Evolutionary conservation across 1,284 basidiomycete genomes (phyloP), one percentile per base, ranked within the genome.

Genomic region (Stygiomarasmius scandens): DNA sequence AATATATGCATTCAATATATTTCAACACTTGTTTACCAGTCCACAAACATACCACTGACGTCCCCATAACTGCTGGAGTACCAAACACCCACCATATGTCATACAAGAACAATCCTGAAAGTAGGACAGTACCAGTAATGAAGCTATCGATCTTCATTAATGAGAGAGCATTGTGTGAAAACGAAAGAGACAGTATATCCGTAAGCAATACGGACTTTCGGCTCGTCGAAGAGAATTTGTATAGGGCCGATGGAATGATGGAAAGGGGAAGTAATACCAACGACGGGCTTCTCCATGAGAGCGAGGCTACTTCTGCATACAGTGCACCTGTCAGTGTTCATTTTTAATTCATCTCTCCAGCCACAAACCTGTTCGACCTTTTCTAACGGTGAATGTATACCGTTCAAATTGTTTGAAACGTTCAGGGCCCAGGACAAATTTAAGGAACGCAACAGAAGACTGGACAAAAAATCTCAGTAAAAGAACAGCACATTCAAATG

Each of bases 71-170:
- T n/a, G 38, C 38, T 69, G 86, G 81, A 0, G 88, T 90, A 25
- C 89, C 89, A 69, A 92, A 93, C 16, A 94, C 93, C 92, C 88
- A 93, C 82, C 85, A 93, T 46, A 96, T 84, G 67, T 96, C 95
- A 69, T 96, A 98, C 25, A 96, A 59, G 74, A 97, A 94, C 27
- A 97, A 76, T 1, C 91, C 78, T 20, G 69, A 81, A 1, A 99
- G 80, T 14, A 99, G 82, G 56, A 95, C 85, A 54, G 82, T 82
- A 1, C 95, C 96, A 5, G 96, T 98, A 65, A 82, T 77, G 80
- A 98, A 97, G 19, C 90, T 92, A 74, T 99, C 96, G 41, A 99
- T 75, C 69, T 90, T 90, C 66, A 98, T 78, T 58, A 96, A 73
- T 23, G 86, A 83, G 54, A 99, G 78, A 1, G 93, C 90, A 62